Percentiles rank a stretch among this genome's conserved stretches.
Evolutionary conservation across 2,329 filamentous ascomycete species (phyloP).

Genomic region (Aspergillus sp.): DNA sequence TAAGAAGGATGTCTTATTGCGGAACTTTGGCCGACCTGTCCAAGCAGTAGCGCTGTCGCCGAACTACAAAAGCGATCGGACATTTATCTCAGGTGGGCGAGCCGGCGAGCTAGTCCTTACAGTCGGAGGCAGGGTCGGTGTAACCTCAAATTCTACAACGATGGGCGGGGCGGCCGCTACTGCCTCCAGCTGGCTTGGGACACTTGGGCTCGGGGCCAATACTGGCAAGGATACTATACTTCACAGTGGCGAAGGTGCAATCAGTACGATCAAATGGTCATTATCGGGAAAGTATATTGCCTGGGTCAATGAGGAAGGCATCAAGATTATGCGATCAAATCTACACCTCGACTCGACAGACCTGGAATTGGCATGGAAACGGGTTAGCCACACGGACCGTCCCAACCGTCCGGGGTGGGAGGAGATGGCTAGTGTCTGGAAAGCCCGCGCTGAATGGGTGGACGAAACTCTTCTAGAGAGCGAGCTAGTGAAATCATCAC

Average conservation of each 20-base stretch:
- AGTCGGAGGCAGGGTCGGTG: conserved; percentile 75
- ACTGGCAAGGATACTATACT: conserved; percentile 83
- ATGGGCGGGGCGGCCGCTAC: conserved; percentile 74
- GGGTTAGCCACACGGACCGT: conserved; percentile 88
- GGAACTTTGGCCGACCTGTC: conserved; percentile 91
- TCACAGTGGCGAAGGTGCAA: conserved; percentile 89
- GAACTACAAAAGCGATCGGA: conserved; percentile 86
- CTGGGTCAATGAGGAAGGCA: conserved; percentile 96
- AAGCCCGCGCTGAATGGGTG: conserved; percentile 89
- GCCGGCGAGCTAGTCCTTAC: conserved; percentile 89
- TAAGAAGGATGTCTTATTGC: conserved; percentile 83
- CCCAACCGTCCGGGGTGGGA: conserved; percentile 89
- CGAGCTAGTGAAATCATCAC: conserved; percentile 58
- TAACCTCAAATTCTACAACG: conserved; percentile 82
- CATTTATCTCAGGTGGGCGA: conserved; percentile 87
- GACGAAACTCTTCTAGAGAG: conserved; percentile 79
- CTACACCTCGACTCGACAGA: conserved; percentile 77
- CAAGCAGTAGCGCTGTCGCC: conserved; percentile 93
- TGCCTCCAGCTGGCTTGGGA: conserved; percentile 88
- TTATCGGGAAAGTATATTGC: conserved; percentile 87
- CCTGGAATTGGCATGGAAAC: conserved; percentile 86
- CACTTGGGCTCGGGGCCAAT: conserved; percentile 77
- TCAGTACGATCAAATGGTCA: conserved; percentile 94
- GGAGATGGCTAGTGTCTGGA: conserved; percentile 96
- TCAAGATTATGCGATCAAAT: conserved; percentile 96